Evolutionary conservation across 768 basidiomycete species (phyloP), one percentile per base, ranked within the genome.

Genomic region (Rhizopogon rudus): DNA sequence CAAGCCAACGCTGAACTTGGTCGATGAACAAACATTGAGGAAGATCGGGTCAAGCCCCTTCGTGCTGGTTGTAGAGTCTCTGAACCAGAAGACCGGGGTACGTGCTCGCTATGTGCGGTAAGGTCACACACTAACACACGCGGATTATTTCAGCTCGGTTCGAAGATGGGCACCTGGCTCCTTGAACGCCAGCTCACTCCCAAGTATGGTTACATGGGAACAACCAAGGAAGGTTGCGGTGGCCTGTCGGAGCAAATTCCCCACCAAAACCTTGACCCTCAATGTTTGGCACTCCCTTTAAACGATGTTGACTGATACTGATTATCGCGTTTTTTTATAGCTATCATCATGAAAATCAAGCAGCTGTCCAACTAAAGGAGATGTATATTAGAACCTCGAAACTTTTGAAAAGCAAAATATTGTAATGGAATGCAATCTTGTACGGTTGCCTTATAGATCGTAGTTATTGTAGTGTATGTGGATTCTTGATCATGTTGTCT

Each of bases 61-160:
- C 69, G 90, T 93, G 29, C 79, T 94, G 31, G 83, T 94, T 40
- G 90, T 88, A 14, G 92, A 94, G 73, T 88, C 88, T 16, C 77
- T 89, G 54, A 93, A 90, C 75, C 88, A 88, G 73, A 92, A 91
- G 83, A 94, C 91, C 7, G 92, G 91, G n/a, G 75, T 80, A 66
- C 51, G 75, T 67, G 8, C 28, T 44, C 8, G 7, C 9, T 22
- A 3, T 37, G 20, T 9, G 13, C 5, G 7, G 7, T 22, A 35
- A 13, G 14, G 2, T 9, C 1, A 22, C 6, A 35, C n/a, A 17
- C 46, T 42, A n/a, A 35, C 13, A 20, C 10, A 31, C 41, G 35
- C 49, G 12, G 53, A 57, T 12, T 59, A 51, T 40, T 42, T 33
- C 35, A 81, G 76, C 86, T 92, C 63, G 90, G 89, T 41, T 88